Base-by-base conservation (phyloP, 768 basidiomycete genomes). In the Psilocybe azurescens region DNA sequence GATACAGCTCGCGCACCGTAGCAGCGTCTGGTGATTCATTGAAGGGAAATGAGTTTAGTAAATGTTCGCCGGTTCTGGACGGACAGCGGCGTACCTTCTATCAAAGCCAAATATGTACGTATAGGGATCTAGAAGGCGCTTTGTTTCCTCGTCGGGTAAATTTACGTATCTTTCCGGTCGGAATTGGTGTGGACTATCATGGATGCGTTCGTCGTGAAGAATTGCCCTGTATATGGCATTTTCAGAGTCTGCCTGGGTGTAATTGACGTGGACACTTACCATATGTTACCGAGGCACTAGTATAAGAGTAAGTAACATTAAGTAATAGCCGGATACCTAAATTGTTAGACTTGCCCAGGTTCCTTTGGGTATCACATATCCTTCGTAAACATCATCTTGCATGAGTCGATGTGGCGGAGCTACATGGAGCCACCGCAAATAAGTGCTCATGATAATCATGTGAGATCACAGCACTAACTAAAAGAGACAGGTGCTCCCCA, bases 401-500 rank as follows among this genome's bases (percentile, higher is more conserved):
- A 55, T 36, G 13, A 33, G 36, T 9, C 53, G 39, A 38, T 41
- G 32, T 5, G 32, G 53, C n/a, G 36, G 29, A n/a, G 39, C 53
- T 55, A 13, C 48, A 50, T 29, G 18, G 11, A 11, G 16, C 30
- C 13, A 16, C 10, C 53, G 36, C n/a, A 32, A 29, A n/a, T 36
- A 36, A 36, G 33, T 11, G 33, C 33, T 36, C 33, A 11, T 36
- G 6, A 7, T 11, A 11, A 36, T 36, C 33, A 36, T 11, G 11
- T 36, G 33, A 36, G 11, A 36, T 36, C 11, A 36, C 13, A 11
- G 7, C 44, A n/a, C 60, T 47, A 32, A 65, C 65, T 60, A 5
- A 59, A 39, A 24, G 69, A 68, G 28, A 56, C 47, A 53, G 68
- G 59, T 13, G 54, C 39, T 30, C 69, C 60, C 69, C 70, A 74